These are phyloP conservation scores for Tetrahymena thermophila DNA, from an alignment of 73 alveolate genomes.

Conservation along the genomic window DNA sequence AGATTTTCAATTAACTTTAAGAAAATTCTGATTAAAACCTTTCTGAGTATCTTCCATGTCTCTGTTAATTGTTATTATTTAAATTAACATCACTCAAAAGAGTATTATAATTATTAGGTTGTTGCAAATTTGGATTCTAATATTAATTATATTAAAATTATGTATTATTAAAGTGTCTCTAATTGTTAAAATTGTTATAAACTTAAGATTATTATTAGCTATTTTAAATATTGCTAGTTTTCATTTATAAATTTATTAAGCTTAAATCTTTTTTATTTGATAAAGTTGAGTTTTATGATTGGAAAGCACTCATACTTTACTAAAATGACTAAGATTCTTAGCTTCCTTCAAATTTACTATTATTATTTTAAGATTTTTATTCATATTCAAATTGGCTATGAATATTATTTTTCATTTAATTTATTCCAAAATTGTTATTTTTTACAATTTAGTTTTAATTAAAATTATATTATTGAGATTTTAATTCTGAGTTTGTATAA, in stretches of 20 bases:
- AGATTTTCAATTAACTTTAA: neutral
- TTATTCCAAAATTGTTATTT: too few species aligned
- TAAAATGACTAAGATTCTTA: neutral
- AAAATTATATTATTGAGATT: neutral
- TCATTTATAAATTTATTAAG: too few species aligned
- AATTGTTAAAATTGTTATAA: too few species aligned
- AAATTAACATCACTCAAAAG: neutral
- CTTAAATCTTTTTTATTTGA: neutral
- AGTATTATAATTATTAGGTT: too few species aligned
- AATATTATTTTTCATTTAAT: too few species aligned
- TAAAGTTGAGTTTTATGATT: neutral
- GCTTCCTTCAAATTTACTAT: neutral
- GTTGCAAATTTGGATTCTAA: neutral
- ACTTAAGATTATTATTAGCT: neutral
- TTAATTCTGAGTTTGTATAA: neutral
- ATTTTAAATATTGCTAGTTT: too few species aligned
- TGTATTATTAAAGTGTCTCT: too few species aligned
- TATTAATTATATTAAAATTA: too few species aligned
- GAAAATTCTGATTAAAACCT: neutral
- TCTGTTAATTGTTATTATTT: neutral
- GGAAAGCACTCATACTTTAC: neutral
- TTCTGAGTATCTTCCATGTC: neutral
- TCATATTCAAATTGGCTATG: neutral
- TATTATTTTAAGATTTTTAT: too few species aligned
- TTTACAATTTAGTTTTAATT: too few species aligned